phyloP scores from a whole-genome alignment of 2,329 filamentous ascomycete genomes.

The Fusarium decemcellulare region DNA sequence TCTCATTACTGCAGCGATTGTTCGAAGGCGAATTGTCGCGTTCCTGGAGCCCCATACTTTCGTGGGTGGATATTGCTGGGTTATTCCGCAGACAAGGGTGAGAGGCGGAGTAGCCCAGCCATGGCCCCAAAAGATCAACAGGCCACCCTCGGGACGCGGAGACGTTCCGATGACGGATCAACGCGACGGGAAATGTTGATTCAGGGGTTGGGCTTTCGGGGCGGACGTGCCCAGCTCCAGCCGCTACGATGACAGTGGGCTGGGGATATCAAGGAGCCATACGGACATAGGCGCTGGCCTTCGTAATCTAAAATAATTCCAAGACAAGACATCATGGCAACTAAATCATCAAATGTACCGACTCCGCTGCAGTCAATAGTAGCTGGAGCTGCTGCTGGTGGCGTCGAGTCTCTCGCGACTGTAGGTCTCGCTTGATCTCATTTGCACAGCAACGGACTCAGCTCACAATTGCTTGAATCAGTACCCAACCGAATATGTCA shows the following conservation, averaged over 20 bases:
- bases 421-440: not conserved
- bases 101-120: not conserved
- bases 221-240: not conserved
- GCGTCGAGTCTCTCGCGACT: not conserved
- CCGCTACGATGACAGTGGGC: not conserved
- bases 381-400: not conserved
- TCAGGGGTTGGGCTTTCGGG: not conserved
- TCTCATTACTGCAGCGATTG: not conserved
- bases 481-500: conserved; percentile 1
- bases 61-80: not conserved
- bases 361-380: not conserved
- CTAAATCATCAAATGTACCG: not conserved
- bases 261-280: not conserved
- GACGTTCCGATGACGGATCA: not conserved
- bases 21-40: not conserved
- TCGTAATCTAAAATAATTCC: not conserved
- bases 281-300: not conserved
- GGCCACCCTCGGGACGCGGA: not conserved
- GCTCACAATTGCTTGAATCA: not conserved
- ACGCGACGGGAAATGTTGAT: not conserved
- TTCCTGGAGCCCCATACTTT: not conserved
- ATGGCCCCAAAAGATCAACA: not conserved
- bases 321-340: not conserved
- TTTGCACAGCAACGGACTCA: not conserved
- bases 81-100: not conserved